Evolutionary conservation across 805 yeast genomes (phyloP), one percentile per base, ranked within the genome.

Genomic region (Spathaspora arborariae): DNA sequence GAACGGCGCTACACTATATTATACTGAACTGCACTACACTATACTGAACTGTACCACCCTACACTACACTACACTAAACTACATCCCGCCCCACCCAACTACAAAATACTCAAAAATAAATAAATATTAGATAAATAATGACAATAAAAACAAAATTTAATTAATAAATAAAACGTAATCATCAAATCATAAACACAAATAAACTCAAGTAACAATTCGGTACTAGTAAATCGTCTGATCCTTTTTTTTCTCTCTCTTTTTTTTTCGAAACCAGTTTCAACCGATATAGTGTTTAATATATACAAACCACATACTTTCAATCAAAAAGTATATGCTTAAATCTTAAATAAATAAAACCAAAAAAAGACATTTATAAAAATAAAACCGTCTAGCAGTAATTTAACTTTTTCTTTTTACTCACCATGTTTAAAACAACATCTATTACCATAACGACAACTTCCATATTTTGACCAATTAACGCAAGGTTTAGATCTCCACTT

Each of bases 401-500:
- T 41, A 6, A 6, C 24, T n/a, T n/a, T 21, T n/a, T 16, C 10
- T 13, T 15, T 18, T 16, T 45, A 43, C 20, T 38, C 43, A 15
- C 85, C 88, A 66, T 90, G 97, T 60, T 85, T 88, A 73, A 91
- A 90, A 60, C 96, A 88, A 64, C 97, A 90, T 59, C 97, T 79
- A 62, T 80, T 87, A 21, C 96, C 96, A 67, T 90, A 90, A 35
- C 95, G 80, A 63, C 97, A 90, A 40, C 78, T 70, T 11, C 97
- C 97, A 39, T 76, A 77, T 59, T 83, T 84, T 19, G 81, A 60
- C 96, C 96, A 90, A 63, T 90, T 90, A 51, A 82, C 85, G 70
- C 97, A 90, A 13, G 91, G 86, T 68, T 90, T 90, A 11, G 96
- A 87, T 61, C 96, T 81, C 85, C 92, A 90, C 60, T 89, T 90